phyloP scores from a whole-genome alignment of 2,329 filamentous ascomycete species.

The Epicoccum nigrum region DNA sequence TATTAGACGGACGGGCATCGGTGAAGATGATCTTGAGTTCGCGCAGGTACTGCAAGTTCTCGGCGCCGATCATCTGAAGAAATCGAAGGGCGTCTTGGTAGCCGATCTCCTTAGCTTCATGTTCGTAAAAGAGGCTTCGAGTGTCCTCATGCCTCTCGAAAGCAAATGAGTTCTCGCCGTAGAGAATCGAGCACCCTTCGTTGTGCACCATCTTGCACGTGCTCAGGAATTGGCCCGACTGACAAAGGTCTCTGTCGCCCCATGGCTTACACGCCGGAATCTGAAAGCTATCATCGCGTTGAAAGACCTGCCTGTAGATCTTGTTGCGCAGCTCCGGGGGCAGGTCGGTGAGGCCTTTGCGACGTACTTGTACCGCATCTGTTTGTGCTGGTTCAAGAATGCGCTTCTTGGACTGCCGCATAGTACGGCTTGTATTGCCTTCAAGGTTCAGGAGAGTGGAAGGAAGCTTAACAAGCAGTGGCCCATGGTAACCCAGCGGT shows the following conservation, averaged over 20 bases:
- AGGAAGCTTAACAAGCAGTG: conserved; percentile 52
- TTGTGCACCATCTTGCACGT: conserved; percentile 53
- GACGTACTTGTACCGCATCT: background rate
- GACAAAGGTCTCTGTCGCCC: conserved; percentile 45
- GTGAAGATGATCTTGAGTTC: conserved; percentile 53
- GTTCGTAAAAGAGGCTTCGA: conserved; percentile 51
- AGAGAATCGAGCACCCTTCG: conserved; percentile 57
- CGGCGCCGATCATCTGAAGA: conserved; percentile 55
- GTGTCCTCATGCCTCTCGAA: conserved; percentile 49
- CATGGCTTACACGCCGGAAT: conserved; percentile 35
- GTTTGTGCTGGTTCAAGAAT: background rate
- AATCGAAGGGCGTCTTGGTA: conserved; percentile 55
- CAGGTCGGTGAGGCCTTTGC: conserved; percentile 36
- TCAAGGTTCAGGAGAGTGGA: conserved; percentile 25
- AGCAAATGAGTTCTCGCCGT: conserved; percentile 57
- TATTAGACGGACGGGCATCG: conserved; percentile 52
- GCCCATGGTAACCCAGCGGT: conserved; percentile 53
- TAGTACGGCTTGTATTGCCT: conserved; percentile 19
- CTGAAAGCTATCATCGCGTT: conserved; percentile 42
- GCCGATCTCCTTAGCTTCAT: conserved; percentile 54
- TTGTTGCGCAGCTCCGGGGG: conserved; percentile 55
- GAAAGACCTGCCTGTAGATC: conserved; percentile 54
- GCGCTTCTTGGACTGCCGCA: conserved; percentile 23
- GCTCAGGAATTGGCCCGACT: conserved; percentile 54
- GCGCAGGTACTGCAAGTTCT: conserved; percentile 55